Evolutionary conservation across 805 yeast genomes (phyloP).

Genomic region (Yamadazyma sp.): DNA sequence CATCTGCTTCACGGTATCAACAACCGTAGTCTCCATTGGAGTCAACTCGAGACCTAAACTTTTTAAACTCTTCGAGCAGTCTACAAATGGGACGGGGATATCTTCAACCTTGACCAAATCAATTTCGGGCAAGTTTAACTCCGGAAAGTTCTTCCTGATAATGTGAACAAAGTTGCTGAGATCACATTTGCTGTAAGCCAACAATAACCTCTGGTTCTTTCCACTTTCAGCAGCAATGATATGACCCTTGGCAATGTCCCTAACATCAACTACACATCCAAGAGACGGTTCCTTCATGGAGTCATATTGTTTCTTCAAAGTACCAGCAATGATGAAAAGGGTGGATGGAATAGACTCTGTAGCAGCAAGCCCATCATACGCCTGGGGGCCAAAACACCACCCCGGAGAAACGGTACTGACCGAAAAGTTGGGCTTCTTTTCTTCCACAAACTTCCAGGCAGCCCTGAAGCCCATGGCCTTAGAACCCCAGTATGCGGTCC

Average conservation of each 20-base stretch:
- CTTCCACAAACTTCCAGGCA: slow-evolving; percentile 49
- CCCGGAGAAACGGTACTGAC: slow-evolving; percentile 43
- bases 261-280: slow-evolving; percentile 48
- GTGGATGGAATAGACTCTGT: slow-evolving; percentile 20
- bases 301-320: slow-evolving; percentile 18
- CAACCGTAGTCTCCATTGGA: slow-evolving; percentile 4
- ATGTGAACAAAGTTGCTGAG: slow-evolving; percentile 17
- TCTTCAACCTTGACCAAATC: background rate
- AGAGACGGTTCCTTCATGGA: background rate
- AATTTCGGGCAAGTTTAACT: slow-evolving; percentile 11
- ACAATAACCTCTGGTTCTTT: slow-evolving; percentile 31
- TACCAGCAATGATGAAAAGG: slow-evolving; percentile 26
- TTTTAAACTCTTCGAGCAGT: slow-evolving; percentile 2
- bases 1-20: slow-evolving; percentile 7
- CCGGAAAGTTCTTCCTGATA: slow-evolving; percentile 24
- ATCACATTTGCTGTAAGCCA: slow-evolving; percentile 17
- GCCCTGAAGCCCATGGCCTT: slow-evolving; percentile 57
- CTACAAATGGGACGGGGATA: slow-evolving; percentile 3
- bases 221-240: slow-evolving; percentile 44
- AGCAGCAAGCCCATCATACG: slow-evolving; percentile 30
- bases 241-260: slow-evolving; percentile 65
- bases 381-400: slow-evolving; percentile 52
- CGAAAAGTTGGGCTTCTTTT: slow-evolving; percentile 34
- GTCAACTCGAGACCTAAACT: slow-evolving; percentile 6
- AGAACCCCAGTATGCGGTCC: slow-evolving; percentile 36